Base-by-base conservation (phyloP, 176 grass and related monocot genomes). In the Carex parvula region DNA sequence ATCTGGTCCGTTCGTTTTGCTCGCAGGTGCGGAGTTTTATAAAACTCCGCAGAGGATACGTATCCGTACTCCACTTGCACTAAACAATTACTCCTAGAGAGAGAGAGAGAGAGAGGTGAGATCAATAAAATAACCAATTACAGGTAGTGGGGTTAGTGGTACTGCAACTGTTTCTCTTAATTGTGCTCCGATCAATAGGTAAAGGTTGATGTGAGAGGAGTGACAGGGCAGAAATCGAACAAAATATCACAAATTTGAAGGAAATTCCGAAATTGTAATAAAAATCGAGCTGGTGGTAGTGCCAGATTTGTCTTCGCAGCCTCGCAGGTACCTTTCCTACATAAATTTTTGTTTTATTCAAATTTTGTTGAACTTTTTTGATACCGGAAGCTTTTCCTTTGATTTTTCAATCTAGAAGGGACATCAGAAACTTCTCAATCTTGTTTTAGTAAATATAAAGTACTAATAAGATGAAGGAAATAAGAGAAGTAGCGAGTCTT, bases 81-180 rank as follows among this genome's bases (percentile, higher is more conserved):
- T 64, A 82, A 67, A 63, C 57, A 50, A 83, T 66, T 32, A 21
- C 21, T 52, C 52, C 41, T 48, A n/a, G 15, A 64, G 76, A 64
- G 58, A 42, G 50, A 81, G 55, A 79, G 1, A 57, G 79, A 63
- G 55, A 61, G 53, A 52, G 79, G 2, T 1, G 21, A 57, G 48
- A 81, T 44, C 42, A 2, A 6, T 48, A 50, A 77, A 77, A 75
- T 24, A 77, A 18, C 14, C 50, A 17, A 78, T 78, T 17, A 32
- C 5, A 56, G 50, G 80, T 65, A 67, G 80, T 82, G 80, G 50
- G 61, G 61, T 83, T 66, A 83, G 81, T 69, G 81, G 64, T 68
- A n/a, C 17, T 55, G 55, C 42, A 53, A 52, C 79, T 65, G 35
- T 64, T 81, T 39, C 54, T 50, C 60, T 60, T 62, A 60, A 33